Base-by-base conservation (phyloP, 2,329 filamentous ascomycete species). In the Clarireedia homoeocarpa region DNA sequence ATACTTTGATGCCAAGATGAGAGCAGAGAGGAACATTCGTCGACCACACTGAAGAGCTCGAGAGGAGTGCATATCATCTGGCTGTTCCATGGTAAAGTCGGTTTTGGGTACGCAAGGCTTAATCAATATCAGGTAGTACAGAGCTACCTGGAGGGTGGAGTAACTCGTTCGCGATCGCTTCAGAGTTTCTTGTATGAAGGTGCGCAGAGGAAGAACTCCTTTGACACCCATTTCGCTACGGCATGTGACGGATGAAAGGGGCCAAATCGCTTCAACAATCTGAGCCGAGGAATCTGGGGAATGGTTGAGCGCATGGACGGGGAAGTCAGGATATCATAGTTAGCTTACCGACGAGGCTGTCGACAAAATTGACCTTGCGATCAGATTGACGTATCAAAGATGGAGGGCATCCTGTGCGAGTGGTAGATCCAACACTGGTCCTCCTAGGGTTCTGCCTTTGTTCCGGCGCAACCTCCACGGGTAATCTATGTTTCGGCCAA, bases 191-290 rank as follows among this genome's bases (percentile, higher is more conserved):
- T 97, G 91, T 66, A 99, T 97, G 71, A 97, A 99, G 53, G 88
- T 95, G 64, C 91, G 88, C 66, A 99, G 79, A 58, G 92, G 91
- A 63, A 99, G 77, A 59, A 96, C 88, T 52, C 87, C 84, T 70
- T 88, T 89, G 69, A 80, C 80, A 58, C 83, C 85, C 61, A 81
- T 76, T 69, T 92, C 88, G 65, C 79, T 85, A 66, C 85, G 84
- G 71, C 88, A 88, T 57, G 87, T 81, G 38, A 86, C 83, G 58
- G 89, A 91, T 54, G 92, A 95, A 45, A 92, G 79, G 47, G 94
- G 91, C 94, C 94, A 99, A 67, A 99, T 96, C 53, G 88, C 89
- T 76, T 96, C 91, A 50, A 99, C 91, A 72, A 97, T 95, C 73
- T 96, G 90, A 54, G 94, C 94, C 53, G 94, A 94, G 66, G 92